Evolutionary conservation across 1,284 basidiomycete genomes (phyloP).

Genomic region (Malassezia arunalokei): DNA sequence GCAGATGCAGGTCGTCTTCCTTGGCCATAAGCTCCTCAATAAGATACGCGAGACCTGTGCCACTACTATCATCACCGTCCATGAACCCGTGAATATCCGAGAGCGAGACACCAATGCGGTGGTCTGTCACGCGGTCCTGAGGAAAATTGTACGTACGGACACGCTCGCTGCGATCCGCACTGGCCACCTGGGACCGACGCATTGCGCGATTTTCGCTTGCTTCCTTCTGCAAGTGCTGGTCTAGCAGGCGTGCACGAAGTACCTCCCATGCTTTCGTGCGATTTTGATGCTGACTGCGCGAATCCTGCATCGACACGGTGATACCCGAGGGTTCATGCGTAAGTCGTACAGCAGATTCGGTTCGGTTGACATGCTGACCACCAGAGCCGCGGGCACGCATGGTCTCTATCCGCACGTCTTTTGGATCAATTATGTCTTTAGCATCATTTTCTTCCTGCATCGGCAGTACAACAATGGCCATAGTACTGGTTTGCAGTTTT

Average conservation of each 20-base stretch:
- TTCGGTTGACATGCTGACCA: constrained; percentile 98
- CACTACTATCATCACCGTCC: constrained; percentile 36
- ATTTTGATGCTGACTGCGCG: constrained; percentile 77
- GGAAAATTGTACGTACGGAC: constrained; percentile 44
- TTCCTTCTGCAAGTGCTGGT: constrained; percentile 32
- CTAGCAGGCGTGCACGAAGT: constrained; percentile 34
- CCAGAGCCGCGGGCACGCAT: constrained; percentile 92
- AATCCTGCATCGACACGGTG: constrained; percentile 95
- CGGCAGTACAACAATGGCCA: constrained; percentile 54
- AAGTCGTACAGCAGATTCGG: constrained; percentile 91
- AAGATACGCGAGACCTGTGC: constrained; percentile 27
- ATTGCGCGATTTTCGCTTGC: constrained; percentile 28
- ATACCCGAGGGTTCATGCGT: constrained; percentile 88
- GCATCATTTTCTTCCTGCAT: constrained; percentile 38
- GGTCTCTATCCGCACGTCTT: constrained; percentile 78
- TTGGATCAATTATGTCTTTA: constrained; percentile 58
- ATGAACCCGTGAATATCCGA: constrained; percentile 34
- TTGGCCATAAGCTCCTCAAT: constrained; percentile 22
- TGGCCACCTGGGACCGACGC: constrained; percentile 34
- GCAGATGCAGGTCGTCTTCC: constrained; percentile 21
- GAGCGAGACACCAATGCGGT: constrained; percentile 34
- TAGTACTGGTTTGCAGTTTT: constrained; percentile 82
- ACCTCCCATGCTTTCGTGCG: constrained; percentile 41
- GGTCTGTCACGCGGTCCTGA: constrained; percentile 44
- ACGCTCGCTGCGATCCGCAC: constrained; percentile 40